Evolutionary conservation across 192 early-diverging fungal species (phyloP).

Genomic region (Spizellomyces sp.): DNA sequence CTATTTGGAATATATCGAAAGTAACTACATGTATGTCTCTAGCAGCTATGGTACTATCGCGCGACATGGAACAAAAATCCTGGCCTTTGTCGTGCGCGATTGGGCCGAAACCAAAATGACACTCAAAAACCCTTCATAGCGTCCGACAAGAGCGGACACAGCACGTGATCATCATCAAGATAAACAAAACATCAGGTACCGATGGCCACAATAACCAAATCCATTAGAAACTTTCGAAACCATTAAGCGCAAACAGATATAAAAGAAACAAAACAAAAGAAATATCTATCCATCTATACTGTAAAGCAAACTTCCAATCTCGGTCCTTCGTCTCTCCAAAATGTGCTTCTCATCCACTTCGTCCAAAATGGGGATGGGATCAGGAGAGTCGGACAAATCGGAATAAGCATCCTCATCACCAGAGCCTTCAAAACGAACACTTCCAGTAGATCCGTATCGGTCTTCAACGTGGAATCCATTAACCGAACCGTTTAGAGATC

Average conservation of each 20-base stretch:
- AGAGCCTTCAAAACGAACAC: neutral
- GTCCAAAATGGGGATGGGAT: conserved; percentile 25
- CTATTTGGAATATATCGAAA: too few relatives aligned
- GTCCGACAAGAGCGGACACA: too few relatives aligned
- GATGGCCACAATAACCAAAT: neutral
- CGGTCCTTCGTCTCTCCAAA: conserved; percentile 38
- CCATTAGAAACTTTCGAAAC: neutral
- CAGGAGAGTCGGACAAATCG: neutral
- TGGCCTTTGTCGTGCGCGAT: neutral
- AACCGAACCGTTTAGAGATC: neutral
- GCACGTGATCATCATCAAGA: neutral
- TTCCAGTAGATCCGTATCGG: neutral
- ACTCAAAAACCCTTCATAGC: neutral
- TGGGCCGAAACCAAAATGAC: neutral
- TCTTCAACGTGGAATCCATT: neutral
- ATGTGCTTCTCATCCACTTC: conserved; percentile 43
- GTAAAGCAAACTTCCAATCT: conserved; percentile 31
- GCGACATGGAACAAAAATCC: neutral
- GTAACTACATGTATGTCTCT: too few relatives aligned
- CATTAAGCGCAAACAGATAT: neutral
- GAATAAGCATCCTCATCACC: neutral
- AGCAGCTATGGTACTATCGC: too few relatives aligned
- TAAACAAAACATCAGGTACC: neutral
- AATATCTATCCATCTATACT: conserved; percentile 5
- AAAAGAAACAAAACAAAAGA: neutral